phyloP scores from a whole-genome alignment of 192 early-diverging fungal species.

The Ramicandelaber brevisporus region DNA sequence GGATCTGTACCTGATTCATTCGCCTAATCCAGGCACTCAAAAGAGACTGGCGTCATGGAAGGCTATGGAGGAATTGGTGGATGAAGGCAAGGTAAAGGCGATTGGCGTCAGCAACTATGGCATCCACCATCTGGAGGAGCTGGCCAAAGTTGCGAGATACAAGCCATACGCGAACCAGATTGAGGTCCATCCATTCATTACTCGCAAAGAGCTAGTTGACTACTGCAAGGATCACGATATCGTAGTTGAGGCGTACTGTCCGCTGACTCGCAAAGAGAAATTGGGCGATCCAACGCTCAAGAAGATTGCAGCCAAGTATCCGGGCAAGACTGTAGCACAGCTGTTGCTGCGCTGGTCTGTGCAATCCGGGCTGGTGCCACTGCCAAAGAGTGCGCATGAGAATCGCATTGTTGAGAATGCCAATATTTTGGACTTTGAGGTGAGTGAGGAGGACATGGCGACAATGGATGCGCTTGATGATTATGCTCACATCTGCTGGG shows the following conservation, averaged over 20 bases:
- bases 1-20: slow-evolving; percentile 34
- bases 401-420: slow-evolving; percentile 26
- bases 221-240: slow-evolving; percentile 20
- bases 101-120: slow-evolving; percentile 31
- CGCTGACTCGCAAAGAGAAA: slow-evolving; percentile 20
- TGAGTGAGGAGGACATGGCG: slow-evolving; percentile 23
- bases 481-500: no score
- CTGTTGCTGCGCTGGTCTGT: slow-evolving; percentile 13
- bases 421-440: slow-evolving; percentile 24
- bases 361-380: slow-evolving; percentile 22
- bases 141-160: slow-evolving; percentile 10
- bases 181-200: slow-evolving; percentile 25
- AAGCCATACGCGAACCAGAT: slow-evolving; percentile 26
- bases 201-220: slow-evolving; percentile 12
- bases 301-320: slow-evolving; percentile 19
- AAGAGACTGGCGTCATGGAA: slow-evolving; percentile 18
- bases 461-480: slow-evolving; percentile 24
- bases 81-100: slow-evolving; percentile 19
- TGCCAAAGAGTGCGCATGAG: slow-evolving; percentile 28
- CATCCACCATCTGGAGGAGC: slow-evolving; percentile 20
- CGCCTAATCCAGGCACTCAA: slow-evolving; percentile 20
- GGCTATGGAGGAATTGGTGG: slow-evolving; percentile 19
- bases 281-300: slow-evolving; percentile 18
- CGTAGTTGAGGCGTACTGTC: slow-evolving; percentile 25
- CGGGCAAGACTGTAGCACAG: slow-evolving; percentile 24